phyloP scores from a whole-genome alignment of 1,139 yeast species.

The Yarrowia galli region DNA sequence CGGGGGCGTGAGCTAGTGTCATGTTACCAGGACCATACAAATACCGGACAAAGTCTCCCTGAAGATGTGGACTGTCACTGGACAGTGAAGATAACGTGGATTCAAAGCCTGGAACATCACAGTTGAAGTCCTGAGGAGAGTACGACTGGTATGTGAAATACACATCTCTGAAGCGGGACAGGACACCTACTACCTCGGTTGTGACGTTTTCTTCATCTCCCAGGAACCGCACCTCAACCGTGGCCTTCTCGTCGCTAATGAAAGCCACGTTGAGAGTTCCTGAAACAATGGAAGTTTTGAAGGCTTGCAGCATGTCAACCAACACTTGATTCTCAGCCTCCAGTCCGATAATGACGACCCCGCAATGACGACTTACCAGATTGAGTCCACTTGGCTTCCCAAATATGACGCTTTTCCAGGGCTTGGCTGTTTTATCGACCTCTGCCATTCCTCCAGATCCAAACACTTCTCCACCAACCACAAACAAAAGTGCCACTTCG shows the following conservation, averaged over 20 bases:
- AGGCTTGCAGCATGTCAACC: background rate
- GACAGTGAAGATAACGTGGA: background rate
- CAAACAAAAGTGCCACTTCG: background rate
- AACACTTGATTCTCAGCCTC: background rate
- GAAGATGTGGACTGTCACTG: constrained; percentile 1
- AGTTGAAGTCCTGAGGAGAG: background rate
- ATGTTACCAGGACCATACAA: constrained; percentile 14
- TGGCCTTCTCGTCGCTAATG: background rate
- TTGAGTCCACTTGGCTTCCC: constrained; percentile 4
- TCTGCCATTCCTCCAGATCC: constrained; percentile 19
- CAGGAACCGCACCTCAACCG: constrained; percentile 1
- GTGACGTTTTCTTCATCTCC: constrained; percentile 8
- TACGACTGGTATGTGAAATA: background rate
- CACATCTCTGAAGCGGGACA: constrained; percentile 4
- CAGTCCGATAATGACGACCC: background rate
- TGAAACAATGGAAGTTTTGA: background rate
- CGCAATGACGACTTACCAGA: background rate
- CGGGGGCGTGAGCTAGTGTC: background rate
- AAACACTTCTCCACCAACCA: constrained; percentile 1
- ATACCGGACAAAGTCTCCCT: background rate
- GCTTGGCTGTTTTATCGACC: background rate
- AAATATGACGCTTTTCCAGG: constrained; percentile 12
- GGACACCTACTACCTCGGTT: background rate
- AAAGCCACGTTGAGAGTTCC: background rate
- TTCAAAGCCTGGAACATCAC: background rate